Evolutionary conservation across 2,329 filamentous ascomycete genomes (phyloP), one percentile per base, ranked within the genome.

Genomic region (Ceratocystis papillata): DNA sequence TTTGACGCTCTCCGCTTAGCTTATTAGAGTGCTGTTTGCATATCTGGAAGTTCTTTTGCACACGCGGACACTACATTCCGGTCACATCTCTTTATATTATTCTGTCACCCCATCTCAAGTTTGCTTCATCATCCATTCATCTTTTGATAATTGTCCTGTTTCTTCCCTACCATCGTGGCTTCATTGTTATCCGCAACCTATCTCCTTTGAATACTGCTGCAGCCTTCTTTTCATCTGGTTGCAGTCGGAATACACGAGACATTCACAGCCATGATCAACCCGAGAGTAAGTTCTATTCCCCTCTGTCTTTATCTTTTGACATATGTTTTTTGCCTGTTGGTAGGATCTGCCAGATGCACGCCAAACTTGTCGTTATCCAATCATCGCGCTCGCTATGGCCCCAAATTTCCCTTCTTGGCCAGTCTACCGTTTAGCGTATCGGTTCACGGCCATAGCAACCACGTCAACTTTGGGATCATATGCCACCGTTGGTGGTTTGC

Each of bases 351-450:
- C 44, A 33, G 20, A 46, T 67, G 65, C 61, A 59, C 30, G 60
- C 59, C 37, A 66, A 67, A 60, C 45, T 50, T 33, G 30, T 33
- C 30, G 30, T 12, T 48, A 44, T 20, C 65, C 65, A 67, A 67
- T 67, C 65, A 67, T 53, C 60, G 33, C 22, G 59, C 48, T 30
- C 22, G 44, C 12, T 67, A 22, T n/a, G n/a, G n/a, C 25, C 22
- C 30, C 65, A 63, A 64, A 67, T 67, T 67, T 63, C 65, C 65
- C 50, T 63, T 67, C 65, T 67, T 22, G 65, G 65, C 60, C 48
- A 64, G 62, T 44, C 22, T 22, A 12, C 17, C 60, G 60, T 45
- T 59, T 67, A 63, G 65, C 53, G 25, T 30, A 59, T 59, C 30
- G 53, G 28, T 5, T 30, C 17, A 30, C 8, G 53, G 8, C 53